A percentile compares a stretch with the other conserved stretches of the same genome.
Evolutionary conservation across 768 basidiomycete genomes (phyloP).

Genomic region (Leccinellum albellum): DNA sequence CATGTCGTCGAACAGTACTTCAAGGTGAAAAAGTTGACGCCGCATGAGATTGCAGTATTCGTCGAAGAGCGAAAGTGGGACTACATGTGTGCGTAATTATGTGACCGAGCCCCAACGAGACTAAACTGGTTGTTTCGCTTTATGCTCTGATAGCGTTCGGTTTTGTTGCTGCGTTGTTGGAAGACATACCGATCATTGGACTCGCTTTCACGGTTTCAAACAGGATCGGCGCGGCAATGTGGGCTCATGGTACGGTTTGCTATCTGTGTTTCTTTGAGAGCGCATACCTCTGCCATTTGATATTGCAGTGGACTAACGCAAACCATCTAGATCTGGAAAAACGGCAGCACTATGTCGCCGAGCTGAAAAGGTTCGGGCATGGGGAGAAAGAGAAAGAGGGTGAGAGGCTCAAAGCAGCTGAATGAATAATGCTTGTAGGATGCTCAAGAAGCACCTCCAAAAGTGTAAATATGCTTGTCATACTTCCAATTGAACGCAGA

Average conservation of each 20-base stretch:
- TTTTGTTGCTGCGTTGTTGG: constrained; percentile 77
- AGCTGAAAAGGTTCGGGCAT: constrained; percentile 2
- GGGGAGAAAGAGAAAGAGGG: not conserved
- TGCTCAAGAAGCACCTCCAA: not conserved
- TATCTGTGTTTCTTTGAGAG: not conserved
- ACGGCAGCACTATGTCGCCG: constrained; percentile 45
- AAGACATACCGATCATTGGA: constrained; percentile 78
- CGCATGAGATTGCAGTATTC: constrained; percentile 65
- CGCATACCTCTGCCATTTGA: too few species aligned
- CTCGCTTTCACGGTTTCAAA: constrained; percentile 83
- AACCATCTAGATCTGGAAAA: constrained; percentile 56
- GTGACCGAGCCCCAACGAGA: not conserved
- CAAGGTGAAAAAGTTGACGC: constrained; percentile 76
- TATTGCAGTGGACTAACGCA: not conserved
- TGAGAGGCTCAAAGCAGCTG: not conserved
- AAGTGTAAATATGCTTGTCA: not conserved
- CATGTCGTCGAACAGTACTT: constrained; percentile 59
- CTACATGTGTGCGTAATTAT: constrained; percentile 55
- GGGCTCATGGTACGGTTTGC: constrained; percentile 66
- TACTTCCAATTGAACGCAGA: not conserved
- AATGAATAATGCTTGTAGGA: not conserved
- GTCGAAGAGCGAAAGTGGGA: constrained; percentile 90
- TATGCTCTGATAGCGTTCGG: constrained; percentile 61
- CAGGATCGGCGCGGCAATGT: constrained; percentile 91
- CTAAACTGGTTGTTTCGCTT: not conserved